Percentiles rank a stretch among this genome's conserved stretches.
Evolutionary conservation across 2,329 filamentous ascomycete genomes (phyloP).

Genomic region (Fusarium verrucosum): DNA sequence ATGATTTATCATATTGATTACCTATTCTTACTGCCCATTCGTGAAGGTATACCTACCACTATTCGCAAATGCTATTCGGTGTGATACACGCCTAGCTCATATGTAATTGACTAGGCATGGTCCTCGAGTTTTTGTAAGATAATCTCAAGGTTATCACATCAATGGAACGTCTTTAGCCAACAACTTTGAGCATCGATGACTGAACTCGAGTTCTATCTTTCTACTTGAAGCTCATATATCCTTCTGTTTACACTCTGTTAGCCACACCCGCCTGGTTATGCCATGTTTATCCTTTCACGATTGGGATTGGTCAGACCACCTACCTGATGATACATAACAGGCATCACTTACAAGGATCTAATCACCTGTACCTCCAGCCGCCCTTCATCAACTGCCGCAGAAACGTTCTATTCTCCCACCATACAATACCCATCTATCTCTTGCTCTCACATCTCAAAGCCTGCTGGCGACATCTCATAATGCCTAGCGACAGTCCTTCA

Average conservation of each 20-base stretch:
- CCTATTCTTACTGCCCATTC: not conserved
- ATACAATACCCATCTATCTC: not conserved
- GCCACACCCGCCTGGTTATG: not conserved
- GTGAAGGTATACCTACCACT: not conserved
- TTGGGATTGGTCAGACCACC: constrained; percentile 23
- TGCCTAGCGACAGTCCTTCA: constrained; percentile 30
- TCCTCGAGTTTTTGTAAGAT: not conserved
- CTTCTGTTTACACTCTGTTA: not conserved
- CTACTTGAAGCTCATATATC: not conserved
- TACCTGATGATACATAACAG: constrained; percentile 33
- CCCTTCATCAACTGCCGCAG: not conserved
- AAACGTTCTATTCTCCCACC: not conserved
- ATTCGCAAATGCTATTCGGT: not conserved
- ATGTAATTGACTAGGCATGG: not conserved
- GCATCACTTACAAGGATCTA: constrained; percentile 34
- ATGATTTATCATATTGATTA: constrained; percentile 35
- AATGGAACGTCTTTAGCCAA: not conserved
- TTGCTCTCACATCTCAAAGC: not conserved
- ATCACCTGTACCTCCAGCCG: constrained; percentile 27
- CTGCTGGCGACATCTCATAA: not conserved
- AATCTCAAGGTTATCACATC: not conserved
- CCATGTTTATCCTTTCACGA: constrained; percentile 5
- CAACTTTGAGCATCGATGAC: not conserved
- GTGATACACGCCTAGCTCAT: not conserved
- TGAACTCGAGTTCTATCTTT: not conserved